A percentile compares a stretch with the other conserved stretches of the same genome.
Evolutionary conservation across 257 asterid genomes (phyloP).

Genomic region (Solanum gracilifrons): DNA sequence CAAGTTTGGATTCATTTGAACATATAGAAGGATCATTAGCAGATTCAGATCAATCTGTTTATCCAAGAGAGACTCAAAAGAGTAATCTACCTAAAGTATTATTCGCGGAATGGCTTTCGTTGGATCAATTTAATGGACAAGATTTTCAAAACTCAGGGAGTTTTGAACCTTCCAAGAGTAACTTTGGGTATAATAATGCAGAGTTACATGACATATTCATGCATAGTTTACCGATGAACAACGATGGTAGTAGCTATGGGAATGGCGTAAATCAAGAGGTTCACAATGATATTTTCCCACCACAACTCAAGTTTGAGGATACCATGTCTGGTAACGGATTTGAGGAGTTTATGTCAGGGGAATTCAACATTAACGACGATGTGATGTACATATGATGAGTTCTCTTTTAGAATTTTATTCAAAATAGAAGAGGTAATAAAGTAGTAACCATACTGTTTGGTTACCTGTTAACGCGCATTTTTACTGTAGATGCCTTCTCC

Average conservation of each 20-base stretch:
- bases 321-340: conserved; percentile 21
- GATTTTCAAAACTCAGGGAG: not conserved
- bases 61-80: conserved; percentile 5
- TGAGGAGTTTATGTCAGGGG: conserved; percentile 30
- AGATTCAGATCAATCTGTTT: conserved; percentile 26
- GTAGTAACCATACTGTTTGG: not conserved
- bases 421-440: not conserved
- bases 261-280: conserved; percentile 10
- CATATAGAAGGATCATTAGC: conserved; percentile 10
- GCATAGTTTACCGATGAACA: conserved; percentile 8
- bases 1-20: conserved; percentile 25
- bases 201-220: conserved; percentile 22
- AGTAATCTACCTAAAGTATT: conserved; percentile 47
- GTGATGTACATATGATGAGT: conserved; percentile 23
- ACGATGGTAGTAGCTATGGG: conserved; percentile 15
- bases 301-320: conserved; percentile 36
- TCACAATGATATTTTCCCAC: conserved; percentile 22
- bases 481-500: conserved; percentile 2
- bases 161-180: not conserved
- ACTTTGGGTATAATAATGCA: conserved; percentile 1
- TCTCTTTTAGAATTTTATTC: not conserved
- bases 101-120: conserved; percentile 70
- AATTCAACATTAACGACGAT: conserved; percentile 24
- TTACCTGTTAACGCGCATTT: not conserved
- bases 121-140: conserved; percentile 29